Evolutionary conservation across 805 yeast genomes (phyloP).

Genomic region (Metschnikowia hibisci): DNA sequence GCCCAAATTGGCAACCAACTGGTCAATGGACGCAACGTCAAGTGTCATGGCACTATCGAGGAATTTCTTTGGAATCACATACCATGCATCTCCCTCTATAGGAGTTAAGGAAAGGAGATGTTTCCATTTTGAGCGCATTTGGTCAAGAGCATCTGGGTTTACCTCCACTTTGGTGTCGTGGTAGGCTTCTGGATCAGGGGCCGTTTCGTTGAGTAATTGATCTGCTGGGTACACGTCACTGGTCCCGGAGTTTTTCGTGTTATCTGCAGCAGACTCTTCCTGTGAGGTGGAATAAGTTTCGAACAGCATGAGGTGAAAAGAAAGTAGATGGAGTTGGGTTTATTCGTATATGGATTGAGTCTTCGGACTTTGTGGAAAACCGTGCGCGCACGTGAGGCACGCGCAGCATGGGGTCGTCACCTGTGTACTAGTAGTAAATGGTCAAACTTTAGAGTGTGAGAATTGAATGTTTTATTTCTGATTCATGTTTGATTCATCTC

Average conservation of each 20-base stretch:
- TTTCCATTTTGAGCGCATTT: slow-evolving; percentile 10
- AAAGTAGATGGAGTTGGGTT: not conserved
- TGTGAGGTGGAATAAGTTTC: not conserved
- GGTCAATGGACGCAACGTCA: slow-evolving; percentile 19
- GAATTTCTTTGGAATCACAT: slow-evolving; percentile 47
- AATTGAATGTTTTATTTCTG: too few species aligned
- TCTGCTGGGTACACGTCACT: not conserved
- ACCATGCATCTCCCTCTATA: slow-evolving; percentile 47
- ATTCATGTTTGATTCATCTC: too few species aligned
- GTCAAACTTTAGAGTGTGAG: too few species aligned
- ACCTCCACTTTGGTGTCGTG: not conserved
- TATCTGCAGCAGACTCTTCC: not conserved
- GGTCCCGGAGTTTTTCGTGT: not conserved
- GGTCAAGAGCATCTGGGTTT: not conserved
- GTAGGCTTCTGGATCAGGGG: too few species aligned
- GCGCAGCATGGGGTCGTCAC: not conserved
- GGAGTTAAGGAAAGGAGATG: slow-evolving; percentile 5
- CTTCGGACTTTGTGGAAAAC: slow-evolving; percentile 2
- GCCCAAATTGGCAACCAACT: slow-evolving; percentile 35
- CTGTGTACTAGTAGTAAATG: too few species aligned
- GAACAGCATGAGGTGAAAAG: not conserved
- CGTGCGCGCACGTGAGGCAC: slow-evolving; percentile 5
- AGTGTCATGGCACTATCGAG: slow-evolving; percentile 35
- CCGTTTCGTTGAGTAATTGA: too few species aligned
- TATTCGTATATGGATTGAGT: not conserved